Base-by-base conservation (phyloP, 139 green algal species). In the Raphidocelis subcapitata region DNA sequence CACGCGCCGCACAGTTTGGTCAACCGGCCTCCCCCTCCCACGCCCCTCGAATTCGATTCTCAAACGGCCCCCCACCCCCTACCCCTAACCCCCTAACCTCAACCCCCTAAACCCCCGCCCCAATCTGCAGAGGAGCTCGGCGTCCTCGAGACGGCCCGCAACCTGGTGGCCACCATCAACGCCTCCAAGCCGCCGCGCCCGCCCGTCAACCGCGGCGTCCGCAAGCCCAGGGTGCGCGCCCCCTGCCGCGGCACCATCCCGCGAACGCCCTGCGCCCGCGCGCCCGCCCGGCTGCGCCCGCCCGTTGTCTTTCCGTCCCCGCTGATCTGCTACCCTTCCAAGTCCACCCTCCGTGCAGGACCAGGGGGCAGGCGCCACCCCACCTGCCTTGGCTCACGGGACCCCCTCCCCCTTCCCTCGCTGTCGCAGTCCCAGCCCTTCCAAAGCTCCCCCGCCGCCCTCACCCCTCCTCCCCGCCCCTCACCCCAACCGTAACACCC, bases 81-180 rank as follows among this genome's bases (percentile, higher is more conserved):
- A 44, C 16, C 15, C 32, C 16, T 20, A 16, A 32, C 31, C 14
- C 31, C 21, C 29, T 10, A 26, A 26, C n/a, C n/a, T 67, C 71
- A n/a, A n/a, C n/a, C 60, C 12, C 47, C n/a, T 23, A 44, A 2
- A 3, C 32, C 16, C 21, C 32, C 16, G 12, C 14, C 31, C 21
- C 29, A 5, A 26, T 20, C n/a, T 29, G 67, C 71, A 86, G 80
- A 72, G 62, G 78, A 81, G 47, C 68, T 84, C 62, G 84, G 84
- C n/a, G 26, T 74, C 21, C 36, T 62, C 29, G 47, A 84, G 14
- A 51, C 55, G 18, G 26, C 44, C 10, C 18, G 49, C 36, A 47
- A 59, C 65, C 47, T 69, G 52, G 59, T 66, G 32, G 75, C 21
- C 63, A 23, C 44, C 4, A 36, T 65, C 29, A 73, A 56, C 46